A percentile compares a stretch with the other conserved stretches of the same genome.
These are phyloP conservation scores for Leptosphaerulina australis DNA, from an alignment of 2,329 filamentous ascomycete species.

Conservation along the genomic window DNA sequence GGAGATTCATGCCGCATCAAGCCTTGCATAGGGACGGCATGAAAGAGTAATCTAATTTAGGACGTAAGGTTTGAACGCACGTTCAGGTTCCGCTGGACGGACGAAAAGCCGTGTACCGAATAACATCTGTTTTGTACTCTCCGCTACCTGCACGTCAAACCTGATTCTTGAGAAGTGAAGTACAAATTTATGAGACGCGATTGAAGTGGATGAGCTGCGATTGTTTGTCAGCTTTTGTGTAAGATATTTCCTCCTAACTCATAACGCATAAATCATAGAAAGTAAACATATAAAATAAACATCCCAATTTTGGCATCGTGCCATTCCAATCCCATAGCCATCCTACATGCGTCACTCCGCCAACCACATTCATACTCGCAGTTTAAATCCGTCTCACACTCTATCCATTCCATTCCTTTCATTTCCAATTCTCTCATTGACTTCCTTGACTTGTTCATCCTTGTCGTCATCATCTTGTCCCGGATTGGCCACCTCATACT, in stretches of 20 bases:
- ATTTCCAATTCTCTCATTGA: conserved; percentile 19
- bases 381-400: conserved; percentile 3
- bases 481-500: conserved; percentile 47
- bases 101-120: not conserved
- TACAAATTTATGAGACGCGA: too few relatives aligned
- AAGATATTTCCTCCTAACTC: not conserved
- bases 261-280: not conserved
- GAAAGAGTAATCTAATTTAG: conserved; percentile 2
- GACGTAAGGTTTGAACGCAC: not conserved
- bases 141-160: not conserved
- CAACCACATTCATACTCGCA: conserved; percentile 1
- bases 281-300: not conserved
- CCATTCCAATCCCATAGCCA: not conserved
- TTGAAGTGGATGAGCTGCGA: too few relatives aligned
- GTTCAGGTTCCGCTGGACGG: conserved; percentile 5
- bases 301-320: not conserved
- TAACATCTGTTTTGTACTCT: not conserved
- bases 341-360: not conserved
- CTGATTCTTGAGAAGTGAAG: too few relatives aligned
- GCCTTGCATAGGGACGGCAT: not conserved
- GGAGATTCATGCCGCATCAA: not conserved
- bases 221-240: too few relatives aligned
- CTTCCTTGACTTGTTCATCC: conserved; percentile 29
- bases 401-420: conserved; percentile 11
- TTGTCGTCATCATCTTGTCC: conserved; percentile 44